Conservation (phyloP, 805 yeast genomes). For the Barnettozyma salicaria region DNA sequence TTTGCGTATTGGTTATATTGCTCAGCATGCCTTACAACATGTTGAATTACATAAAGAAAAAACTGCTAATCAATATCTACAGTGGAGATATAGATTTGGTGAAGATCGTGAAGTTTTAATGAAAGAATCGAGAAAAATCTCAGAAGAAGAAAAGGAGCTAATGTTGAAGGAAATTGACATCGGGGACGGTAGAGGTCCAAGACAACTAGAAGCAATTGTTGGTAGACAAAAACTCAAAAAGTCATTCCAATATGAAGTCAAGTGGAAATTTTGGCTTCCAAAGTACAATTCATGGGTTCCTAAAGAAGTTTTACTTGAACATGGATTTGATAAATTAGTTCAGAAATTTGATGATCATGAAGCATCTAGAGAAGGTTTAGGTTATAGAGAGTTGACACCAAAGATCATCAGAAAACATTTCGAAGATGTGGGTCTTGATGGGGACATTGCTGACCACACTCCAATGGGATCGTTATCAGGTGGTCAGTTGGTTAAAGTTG, state of each 20-base stretch:
- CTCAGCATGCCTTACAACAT: constrained; percentile 97
- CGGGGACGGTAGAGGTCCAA: constrained; percentile 82
- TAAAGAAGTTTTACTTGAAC: constrained; percentile 69
- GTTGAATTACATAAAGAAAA: constrained; percentile 96
- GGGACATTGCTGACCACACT: constrained; percentile 97
- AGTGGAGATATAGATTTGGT: constrained; percentile 97
- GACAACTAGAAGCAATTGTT: constrained; percentile 88
- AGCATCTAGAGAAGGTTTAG: constrained; percentile 98
- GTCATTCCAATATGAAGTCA: constrained; percentile 93
- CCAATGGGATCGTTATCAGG: constrained; percentile 96
- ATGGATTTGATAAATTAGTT: constrained; percentile 85
- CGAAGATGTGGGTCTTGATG: constrained; percentile 95
- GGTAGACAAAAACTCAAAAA: constrained; percentile 97
- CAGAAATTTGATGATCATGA: constrained; percentile 98
- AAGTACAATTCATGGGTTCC: constrained; percentile 92
- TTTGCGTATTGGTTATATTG: constrained; percentile 96
- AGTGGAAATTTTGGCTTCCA: constrained; percentile 91
- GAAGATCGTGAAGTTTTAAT: constrained; percentile 95
- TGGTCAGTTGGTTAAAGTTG: constrained; percentile 97
- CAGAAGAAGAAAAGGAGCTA: constrained; percentile 69
- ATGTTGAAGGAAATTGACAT: constrained; percentile 75
- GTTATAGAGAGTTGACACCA: constrained; percentile 91
- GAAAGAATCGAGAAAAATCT: constrained; percentile 86
- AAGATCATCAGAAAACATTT: constrained; percentile 92
- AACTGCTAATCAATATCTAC: constrained; percentile 95